These are phyloP conservation scores for Gonium pectorale DNA, from an alignment of 139 green algal genomes.

Conservation along the genomic window DNA sequence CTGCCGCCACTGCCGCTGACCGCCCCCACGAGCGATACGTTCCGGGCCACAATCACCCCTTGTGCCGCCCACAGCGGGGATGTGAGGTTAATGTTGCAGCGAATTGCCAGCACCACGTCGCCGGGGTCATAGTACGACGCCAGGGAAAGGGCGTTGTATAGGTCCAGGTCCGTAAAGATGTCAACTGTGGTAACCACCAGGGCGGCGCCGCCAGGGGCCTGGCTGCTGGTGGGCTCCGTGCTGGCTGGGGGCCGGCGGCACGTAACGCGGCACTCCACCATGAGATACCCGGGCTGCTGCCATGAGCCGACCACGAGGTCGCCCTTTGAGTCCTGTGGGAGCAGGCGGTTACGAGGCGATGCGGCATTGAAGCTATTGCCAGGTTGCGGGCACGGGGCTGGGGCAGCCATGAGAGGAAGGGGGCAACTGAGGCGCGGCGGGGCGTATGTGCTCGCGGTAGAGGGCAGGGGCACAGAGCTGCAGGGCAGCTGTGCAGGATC, in stretches of 20 bases:
- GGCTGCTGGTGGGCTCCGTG: background rate
- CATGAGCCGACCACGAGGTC: background rate
- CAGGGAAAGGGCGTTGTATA: slow-evolving; percentile 27
- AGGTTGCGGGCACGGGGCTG: no score
- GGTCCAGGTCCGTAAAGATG: slow-evolving; percentile 4
- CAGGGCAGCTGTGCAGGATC: background rate
- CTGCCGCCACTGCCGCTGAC: background rate
- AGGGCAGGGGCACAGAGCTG: no score
- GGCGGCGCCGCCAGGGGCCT: background rate
- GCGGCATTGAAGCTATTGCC: no score
- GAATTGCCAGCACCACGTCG: background rate
- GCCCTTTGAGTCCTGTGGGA: background rate
- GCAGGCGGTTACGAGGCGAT: no score
- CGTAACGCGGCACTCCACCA: background rate
- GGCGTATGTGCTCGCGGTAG: no score
- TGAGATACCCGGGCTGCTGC: background rate
- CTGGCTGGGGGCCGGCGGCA: background rate
- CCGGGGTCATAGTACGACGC: background rate
- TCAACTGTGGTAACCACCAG: background rate
- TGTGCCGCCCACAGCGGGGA: slow-evolving; percentile 26
- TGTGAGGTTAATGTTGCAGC: background rate
- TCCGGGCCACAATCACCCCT: background rate
- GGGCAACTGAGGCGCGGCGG: background rate
- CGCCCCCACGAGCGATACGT: background rate
- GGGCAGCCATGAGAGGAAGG: background rate